phyloP scores from a whole-genome alignment of 495 filamentous ascomycete species.

The Tuber melanosporum region DNA sequence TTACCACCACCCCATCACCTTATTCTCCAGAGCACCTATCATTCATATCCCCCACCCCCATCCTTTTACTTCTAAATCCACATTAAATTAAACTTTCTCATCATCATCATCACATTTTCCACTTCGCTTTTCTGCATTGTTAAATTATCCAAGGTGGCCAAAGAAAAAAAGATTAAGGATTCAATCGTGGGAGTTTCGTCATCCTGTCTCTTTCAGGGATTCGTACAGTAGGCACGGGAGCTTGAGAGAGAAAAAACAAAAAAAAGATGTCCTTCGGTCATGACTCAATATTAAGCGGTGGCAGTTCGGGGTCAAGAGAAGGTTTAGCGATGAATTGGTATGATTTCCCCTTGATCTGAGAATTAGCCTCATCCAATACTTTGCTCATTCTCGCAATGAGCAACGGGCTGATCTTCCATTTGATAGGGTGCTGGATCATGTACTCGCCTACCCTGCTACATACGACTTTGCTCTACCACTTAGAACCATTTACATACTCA shows the following conservation, averaged over 20 bases:
- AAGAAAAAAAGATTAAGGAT: constrained; percentile 10
- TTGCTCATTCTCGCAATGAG: constrained; percentile 3
- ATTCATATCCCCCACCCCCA: neutral
- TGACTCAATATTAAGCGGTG: constrained; percentile 16
- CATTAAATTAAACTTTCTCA: neutral
- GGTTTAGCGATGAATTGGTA: constrained; percentile 38
- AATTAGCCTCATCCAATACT: constrained; percentile 1
- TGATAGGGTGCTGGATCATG: constrained; percentile 60
- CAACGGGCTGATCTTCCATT: constrained; percentile 21
- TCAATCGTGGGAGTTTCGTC: constrained; percentile 3
- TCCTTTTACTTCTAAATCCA: constrained; percentile 9
- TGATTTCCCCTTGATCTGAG: constrained; percentile 4
- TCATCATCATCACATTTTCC: neutral
- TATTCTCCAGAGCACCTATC: constrained; percentile 8
- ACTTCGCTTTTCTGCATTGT: neutral
- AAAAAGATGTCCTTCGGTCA: constrained; percentile 27
- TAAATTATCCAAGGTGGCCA: constrained; percentile 1
- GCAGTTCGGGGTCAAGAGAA: constrained; percentile 21
- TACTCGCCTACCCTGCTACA: constrained; percentile 57
- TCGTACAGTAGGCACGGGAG: constrained; percentile 29
- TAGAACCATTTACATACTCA: constrained; percentile 67
- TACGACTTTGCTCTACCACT: constrained; percentile 61
- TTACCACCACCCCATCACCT: constrained; percentile 21
- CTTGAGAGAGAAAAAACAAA: neutral
- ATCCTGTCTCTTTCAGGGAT: neutral